Percentiles rank a stretch among this genome's conserved stretches.
Evolutionary conservation across 1,139 yeast species (phyloP).

Genomic region (Meyerozyma smithsonii): DNA sequence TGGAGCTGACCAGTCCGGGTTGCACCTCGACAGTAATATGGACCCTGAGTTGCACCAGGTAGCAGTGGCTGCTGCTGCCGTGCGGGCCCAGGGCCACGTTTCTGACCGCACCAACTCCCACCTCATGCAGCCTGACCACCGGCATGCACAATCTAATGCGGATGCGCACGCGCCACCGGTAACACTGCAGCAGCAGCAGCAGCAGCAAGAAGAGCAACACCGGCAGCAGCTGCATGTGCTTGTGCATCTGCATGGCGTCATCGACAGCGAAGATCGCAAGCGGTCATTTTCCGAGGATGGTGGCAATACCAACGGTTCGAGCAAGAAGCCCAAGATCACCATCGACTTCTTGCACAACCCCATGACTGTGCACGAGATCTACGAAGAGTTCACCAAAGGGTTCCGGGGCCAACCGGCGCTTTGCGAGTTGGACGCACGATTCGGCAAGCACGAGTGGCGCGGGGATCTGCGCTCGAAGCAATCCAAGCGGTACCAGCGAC

Average conservation of each 20-base stretch:
- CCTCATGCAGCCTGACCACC: conserved; percentile 6
- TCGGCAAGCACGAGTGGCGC: conserved; percentile 45
- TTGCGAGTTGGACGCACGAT: conserved; percentile 40
- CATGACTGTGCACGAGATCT: conserved; percentile 42
- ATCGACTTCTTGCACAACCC: conserved; percentile 44
- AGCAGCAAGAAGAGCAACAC: too few relatives aligned
- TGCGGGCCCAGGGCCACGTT: conserved; percentile 16
- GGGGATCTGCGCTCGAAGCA: conserved; percentile 48
- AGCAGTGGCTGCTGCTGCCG: conserved; percentile 34
- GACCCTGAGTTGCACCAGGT: conserved; percentile 39
- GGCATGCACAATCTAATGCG: conserved; percentile 6
- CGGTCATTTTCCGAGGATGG: not conserved
- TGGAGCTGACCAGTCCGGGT: not conserved
- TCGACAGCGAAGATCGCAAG: not conserved
- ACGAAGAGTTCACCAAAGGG: conserved; percentile 45
- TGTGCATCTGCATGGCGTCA: conserved; percentile 6
- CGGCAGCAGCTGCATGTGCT: conserved; percentile 8
- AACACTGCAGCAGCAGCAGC: too few relatives aligned
- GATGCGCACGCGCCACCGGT: too few relatives aligned
- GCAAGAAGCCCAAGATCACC: conserved; percentile 31
- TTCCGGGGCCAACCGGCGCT: conserved; percentile 44
- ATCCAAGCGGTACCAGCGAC: conserved; percentile 40
- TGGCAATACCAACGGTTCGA: conserved; percentile 4
- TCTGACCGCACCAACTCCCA: conserved; percentile 9
- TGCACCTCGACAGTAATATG: conserved; percentile 28